phyloP scores from a whole-genome alignment of 148 eudicot species.

The Rhododendron simsii region DNA sequence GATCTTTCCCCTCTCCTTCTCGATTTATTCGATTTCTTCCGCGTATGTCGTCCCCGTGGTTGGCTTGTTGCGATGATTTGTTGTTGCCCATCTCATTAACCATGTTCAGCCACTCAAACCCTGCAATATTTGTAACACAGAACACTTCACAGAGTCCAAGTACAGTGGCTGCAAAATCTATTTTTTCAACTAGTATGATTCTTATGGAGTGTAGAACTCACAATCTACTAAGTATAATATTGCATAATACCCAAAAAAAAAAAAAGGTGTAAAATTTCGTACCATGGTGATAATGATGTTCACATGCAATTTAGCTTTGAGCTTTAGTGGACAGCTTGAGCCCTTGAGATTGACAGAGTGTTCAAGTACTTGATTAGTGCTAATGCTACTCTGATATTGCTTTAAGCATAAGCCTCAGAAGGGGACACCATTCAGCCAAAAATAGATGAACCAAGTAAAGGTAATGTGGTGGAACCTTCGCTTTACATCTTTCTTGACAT shows the following conservation, averaged over 20 bases:
- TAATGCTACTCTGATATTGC: conserved; percentile 14
- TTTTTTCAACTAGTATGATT: background rate
- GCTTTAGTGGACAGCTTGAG: conserved; percentile 16
- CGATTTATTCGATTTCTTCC: conserved; percentile 15
- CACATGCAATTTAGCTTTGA: conserved; percentile 21
- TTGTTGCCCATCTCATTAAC: conserved; percentile 37
- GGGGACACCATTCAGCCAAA: background rate
- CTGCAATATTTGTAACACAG: conserved; percentile 10
- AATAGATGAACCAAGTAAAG: background rate
- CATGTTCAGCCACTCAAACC: conserved; percentile 16
- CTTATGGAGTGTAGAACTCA: background rate
- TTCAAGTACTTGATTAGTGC: conserved; percentile 10
- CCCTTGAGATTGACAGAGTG: conserved; percentile 19
- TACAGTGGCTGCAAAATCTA: background rate
- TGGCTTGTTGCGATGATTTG: background rate
- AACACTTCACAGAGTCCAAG: background rate
- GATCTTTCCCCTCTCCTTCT: conserved; percentile 13
- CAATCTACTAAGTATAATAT: conserved; percentile 1
- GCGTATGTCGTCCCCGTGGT: background rate
- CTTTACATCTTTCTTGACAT: background rate
- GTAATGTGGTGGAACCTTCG: background rate
- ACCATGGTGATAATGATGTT: conserved; percentile 19
- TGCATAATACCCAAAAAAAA: background rate
- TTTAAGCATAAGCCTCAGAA: conserved; percentile 21
- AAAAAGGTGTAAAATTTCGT: background rate